Percentiles rank a stretch among this genome's conserved stretches.
These are phyloP conservation scores for Myxozyma sirexii DNA, from an alignment of 805 yeast genomes.

Conservation along the genomic window DNA sequence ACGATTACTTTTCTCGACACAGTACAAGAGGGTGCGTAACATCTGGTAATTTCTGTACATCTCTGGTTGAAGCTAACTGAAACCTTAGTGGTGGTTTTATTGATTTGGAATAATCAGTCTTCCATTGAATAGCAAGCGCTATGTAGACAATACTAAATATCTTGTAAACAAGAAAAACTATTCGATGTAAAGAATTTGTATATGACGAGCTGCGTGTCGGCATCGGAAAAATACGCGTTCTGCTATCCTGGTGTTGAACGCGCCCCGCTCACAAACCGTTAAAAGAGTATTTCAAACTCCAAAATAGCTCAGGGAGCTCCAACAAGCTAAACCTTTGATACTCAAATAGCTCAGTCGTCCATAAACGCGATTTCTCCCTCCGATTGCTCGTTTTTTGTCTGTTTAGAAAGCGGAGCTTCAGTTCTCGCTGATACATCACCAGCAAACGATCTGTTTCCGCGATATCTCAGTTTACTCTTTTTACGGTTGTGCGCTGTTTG, in stretches of 20 bases:
- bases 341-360: too few species aligned
- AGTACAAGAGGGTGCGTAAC: conserved; percentile 18
- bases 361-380: too few species aligned
- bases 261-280: neutral
- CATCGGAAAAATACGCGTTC: too few species aligned
- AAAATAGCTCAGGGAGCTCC: neutral
- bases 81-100: conserved; percentile 10
- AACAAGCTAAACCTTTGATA: neutral
- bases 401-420: too few species aligned
- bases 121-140: neutral
- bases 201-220: too few species aligned
- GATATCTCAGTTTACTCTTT: too few species aligned
- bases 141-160: neutral
- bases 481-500: too few species aligned
- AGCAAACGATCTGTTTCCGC: too few species aligned
- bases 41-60: neutral
- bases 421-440: too few species aligned
- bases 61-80: neutral
- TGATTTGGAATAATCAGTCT: neutral
- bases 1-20: conserved; percentile 88
- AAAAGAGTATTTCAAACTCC: neutral
- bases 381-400: too few species aligned
- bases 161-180: neutral
- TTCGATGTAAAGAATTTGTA: too few species aligned
- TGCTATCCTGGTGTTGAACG: neutral